A percentile compares a stretch with the other conserved stretches of the same genome.
phyloP scores from a whole-genome alignment of 345 rosid species.

The Dovyalis caffra region DNA sequence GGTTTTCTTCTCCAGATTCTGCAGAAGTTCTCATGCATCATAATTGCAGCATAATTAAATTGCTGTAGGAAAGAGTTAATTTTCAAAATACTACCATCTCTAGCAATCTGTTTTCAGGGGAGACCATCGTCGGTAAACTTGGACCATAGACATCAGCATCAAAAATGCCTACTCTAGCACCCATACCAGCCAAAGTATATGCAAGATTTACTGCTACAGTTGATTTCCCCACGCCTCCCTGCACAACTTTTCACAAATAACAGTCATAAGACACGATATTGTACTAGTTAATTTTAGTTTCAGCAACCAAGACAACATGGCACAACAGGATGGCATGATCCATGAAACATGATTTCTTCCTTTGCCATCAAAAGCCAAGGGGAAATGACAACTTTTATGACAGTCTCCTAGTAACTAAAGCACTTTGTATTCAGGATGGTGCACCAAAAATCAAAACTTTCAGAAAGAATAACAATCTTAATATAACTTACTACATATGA shows the following conservation, averaged over 20 bases:
- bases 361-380: conserved; percentile 5
- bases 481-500: neutral
- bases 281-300: conserved; percentile 2
- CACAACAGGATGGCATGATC: neutral
- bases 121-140: conserved; percentile 94
- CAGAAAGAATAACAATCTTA: neutral
- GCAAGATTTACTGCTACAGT: conserved; percentile 97
- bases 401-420: neutral
- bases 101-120: conserved; percentile 74
- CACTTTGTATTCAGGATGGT: neutral
- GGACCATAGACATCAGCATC: conserved; percentile 98
- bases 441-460: neutral
- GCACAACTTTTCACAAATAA: conserved; percentile 49
- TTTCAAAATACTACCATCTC: conserved; percentile 62
- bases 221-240: conserved; percentile 99
- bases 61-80: conserved; percentile 3
- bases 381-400: neutral
- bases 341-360: no score
- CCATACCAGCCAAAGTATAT: conserved; percentile 90
- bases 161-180: conserved; percentile 93
- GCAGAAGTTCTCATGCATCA: conserved; percentile 19
- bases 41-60: conserved; percentile 9
- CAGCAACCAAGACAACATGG: neutral
- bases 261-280: conserved; percentile 29
- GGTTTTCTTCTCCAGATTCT: conserved; percentile 85